Evolutionary conservation across 2,329 filamentous ascomycete species (phyloP).

Genomic region (Paradendryphiella salina): DNA sequence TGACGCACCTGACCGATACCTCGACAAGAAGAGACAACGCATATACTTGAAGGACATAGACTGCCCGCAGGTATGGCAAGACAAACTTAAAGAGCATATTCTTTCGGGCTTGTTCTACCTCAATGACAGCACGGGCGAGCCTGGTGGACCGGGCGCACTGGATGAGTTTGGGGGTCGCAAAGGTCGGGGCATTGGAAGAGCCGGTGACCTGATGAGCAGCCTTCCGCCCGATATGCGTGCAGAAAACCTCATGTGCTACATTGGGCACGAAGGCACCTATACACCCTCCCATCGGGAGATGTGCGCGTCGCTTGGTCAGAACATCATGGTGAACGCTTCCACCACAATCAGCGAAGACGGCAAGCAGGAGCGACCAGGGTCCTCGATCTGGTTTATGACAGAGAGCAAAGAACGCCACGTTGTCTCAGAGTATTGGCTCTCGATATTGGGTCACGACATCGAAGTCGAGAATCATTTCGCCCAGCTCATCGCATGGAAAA

Average conservation of each 20-base stretch:
- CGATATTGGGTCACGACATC: slow-evolving; percentile 90
- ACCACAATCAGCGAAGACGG: slow-evolving; percentile 64
- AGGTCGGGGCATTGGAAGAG: slow-evolving; percentile 65
- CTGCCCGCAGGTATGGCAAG: slow-evolving; percentile 83
- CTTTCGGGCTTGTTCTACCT: slow-evolving; percentile 86
- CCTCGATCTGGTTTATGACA: slow-evolving; percentile 98
- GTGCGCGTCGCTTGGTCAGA: slow-evolving; percentile 94
- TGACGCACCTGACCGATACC: slow-evolving; percentile 69
- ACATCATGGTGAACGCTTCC: slow-evolving; percentile 97
- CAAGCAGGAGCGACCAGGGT: slow-evolving; percentile 74
- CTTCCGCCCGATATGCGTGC: slow-evolving; percentile 85
- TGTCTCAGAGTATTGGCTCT: slow-evolving; percentile 91
- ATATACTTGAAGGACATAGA: slow-evolving; percentile 98
- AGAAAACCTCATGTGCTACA: slow-evolving; percentile 97
- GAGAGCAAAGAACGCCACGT: slow-evolving; percentile 88
- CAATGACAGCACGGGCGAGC: slow-evolving; percentile 72
- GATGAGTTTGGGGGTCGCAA: slow-evolving; percentile 54
- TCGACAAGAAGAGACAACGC: slow-evolving; percentile 77
- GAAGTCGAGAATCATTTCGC: slow-evolving; percentile 97
- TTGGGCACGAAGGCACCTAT: slow-evolving; percentile 95
- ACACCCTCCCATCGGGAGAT: slow-evolving; percentile 95
- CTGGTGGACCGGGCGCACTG: slow-evolving; percentile 59
- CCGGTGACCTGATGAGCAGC: slow-evolving; percentile 94
- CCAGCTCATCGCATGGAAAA: slow-evolving; percentile 92
- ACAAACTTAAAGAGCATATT: slow-evolving; percentile 75